Conservation (phyloP, 225 moss, liverwort and hornwort genomes). For the Lunularia cruciata region DNA sequence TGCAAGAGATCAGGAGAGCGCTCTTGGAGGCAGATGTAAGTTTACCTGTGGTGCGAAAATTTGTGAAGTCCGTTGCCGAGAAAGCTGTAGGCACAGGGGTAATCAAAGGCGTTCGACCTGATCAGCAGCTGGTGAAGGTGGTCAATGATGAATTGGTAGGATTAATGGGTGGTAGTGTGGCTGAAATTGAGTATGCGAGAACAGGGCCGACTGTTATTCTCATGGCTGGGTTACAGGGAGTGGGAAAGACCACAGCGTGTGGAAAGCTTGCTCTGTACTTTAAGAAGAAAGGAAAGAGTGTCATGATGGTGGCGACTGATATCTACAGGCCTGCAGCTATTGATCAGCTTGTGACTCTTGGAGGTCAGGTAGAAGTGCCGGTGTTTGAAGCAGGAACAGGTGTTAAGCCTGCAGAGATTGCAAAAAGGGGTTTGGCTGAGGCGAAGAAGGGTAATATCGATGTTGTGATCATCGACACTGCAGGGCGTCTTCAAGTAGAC, state of each 20-base stretch:
- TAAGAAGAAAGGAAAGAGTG: conserved; percentile 77
- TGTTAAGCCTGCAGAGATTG: conserved; percentile 75
- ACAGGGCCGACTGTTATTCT: conserved; percentile 83
- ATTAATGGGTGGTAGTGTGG: conserved; percentile 86
- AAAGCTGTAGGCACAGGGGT: conserved; percentile 85
- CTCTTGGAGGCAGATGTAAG: conserved; percentile 97
- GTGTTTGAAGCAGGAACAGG: conserved; percentile 92
- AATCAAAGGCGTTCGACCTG: conserved; percentile 81
- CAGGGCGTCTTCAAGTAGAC: conserved; percentile 97
- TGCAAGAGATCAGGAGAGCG: conserved; percentile 88
- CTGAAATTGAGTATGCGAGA: conserved; percentile 73
- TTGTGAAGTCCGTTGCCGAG: conserved; percentile 84
- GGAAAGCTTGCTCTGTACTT: conserved; percentile 83
- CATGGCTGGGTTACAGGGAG: conserved; percentile 98
- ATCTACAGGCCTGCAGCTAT: conserved; percentile 96
- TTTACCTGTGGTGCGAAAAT: conserved; percentile 88
- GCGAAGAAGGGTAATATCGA: conserved; percentile 72
- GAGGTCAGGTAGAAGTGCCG: conserved; percentile 88
- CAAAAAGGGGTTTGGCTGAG: conserved; percentile 83
- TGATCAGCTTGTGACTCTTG: conserved; percentile 90
- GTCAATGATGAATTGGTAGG: conserved; percentile 93
- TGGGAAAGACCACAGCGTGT: conserved; percentile 97
- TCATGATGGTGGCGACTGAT: conserved; percentile 99
- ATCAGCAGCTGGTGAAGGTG: conserved; percentile 97
- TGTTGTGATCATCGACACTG: conserved; percentile 86